Conservation (phyloP, 352 stramenopile species). For the Pythium sp. region DNA sequence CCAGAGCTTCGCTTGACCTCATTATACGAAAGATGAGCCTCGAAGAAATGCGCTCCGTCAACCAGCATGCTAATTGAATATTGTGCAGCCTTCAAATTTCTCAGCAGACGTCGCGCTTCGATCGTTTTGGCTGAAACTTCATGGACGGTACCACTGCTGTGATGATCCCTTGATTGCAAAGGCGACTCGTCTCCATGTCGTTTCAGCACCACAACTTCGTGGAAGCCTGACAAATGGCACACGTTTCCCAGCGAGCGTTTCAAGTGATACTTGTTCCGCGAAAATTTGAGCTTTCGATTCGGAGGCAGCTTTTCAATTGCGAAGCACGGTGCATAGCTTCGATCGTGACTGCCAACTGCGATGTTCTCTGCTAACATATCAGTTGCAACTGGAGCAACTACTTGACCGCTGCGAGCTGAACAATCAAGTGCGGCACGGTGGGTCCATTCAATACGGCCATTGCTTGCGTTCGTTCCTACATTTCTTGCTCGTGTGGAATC, state of each 20-base stretch:
- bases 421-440: background rate
- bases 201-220: constrained; percentile 25
- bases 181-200: background rate
- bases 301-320: constrained; percentile 41
- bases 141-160: background rate
- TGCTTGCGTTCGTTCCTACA: background rate
- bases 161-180: background rate
- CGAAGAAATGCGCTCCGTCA: constrained; percentile 70
- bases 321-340: constrained; percentile 23
- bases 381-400: background rate
- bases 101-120: constrained; percentile 53
- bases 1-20: constrained; percentile 6
- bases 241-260: constrained; percentile 41
- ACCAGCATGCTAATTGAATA: constrained; percentile 66
- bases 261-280: constrained; percentile 30
- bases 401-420: background rate
- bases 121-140: constrained; percentile 23
- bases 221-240: constrained; percentile 44
- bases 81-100: constrained; percentile 54
- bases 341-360: constrained; percentile 1
- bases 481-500: background rate
- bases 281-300: constrained; percentile 44
- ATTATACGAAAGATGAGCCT: constrained; percentile 38
- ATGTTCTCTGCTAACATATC: background rate
- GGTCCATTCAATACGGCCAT: background rate